phyloP scores from a whole-genome alignment of 305 asterid genomes.

The Withania somnifera region DNA sequence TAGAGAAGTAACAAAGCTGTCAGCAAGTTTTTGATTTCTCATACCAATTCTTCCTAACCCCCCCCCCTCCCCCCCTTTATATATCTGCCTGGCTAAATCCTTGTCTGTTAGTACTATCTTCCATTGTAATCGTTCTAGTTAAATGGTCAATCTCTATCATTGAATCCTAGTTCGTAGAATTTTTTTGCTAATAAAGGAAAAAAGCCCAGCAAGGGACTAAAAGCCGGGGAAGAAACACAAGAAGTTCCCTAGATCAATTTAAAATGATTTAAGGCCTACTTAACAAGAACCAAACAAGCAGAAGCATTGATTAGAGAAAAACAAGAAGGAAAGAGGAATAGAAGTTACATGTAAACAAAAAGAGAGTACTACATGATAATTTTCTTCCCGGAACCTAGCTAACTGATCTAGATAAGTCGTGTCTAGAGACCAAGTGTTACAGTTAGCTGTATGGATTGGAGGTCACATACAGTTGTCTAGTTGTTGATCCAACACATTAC shows the following conservation, averaged over 20 bases:
- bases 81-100: too few species aligned
- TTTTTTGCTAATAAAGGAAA: too few species aligned
- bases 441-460: conserved; percentile 5
- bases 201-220: too few species aligned
- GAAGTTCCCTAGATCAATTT: neutral
- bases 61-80: too few species aligned
- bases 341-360: neutral
- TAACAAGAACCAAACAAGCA: neutral
- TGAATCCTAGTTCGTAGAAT: too few species aligned
- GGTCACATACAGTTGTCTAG: conserved; percentile 21
- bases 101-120: too few species aligned
- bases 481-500: conserved; percentile 21
- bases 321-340: neutral
- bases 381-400: neutral
- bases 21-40: too few species aligned
- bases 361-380: neutral
- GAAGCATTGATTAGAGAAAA: neutral
- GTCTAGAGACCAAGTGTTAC: conserved; percentile 23
- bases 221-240: neutral
- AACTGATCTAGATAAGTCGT: too few species aligned
- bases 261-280: neutral
- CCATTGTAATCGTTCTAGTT: too few species aligned
- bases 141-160: too few species aligned
- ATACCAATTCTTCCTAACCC: too few species aligned
- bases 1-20: neutral